Conservation (phyloP, 1,139 yeast species). For the Yamadazyma atmosphaerica region DNA sequence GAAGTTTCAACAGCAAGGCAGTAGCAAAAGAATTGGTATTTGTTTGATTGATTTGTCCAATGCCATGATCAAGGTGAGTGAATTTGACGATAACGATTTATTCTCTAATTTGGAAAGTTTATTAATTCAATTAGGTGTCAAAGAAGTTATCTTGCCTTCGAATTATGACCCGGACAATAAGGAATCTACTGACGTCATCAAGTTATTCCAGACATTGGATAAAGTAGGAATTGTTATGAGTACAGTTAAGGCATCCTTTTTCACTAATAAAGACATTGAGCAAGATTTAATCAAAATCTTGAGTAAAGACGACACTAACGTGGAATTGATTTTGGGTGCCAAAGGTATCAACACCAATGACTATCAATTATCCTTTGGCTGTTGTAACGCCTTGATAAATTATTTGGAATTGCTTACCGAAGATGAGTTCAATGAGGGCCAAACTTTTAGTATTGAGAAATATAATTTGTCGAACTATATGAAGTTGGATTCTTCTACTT, state of each 20-base stretch:
- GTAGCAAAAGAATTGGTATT: conserved; percentile 62
- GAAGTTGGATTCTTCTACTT: conserved; percentile 89
- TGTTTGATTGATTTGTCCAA: conserved; percentile 77
- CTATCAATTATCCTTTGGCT: conserved; percentile 33
- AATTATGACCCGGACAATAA: conserved; percentile 34
- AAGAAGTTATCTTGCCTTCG: conserved; percentile 71
- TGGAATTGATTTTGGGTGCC: conserved; percentile 58
- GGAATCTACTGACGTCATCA: conserved; percentile 36
- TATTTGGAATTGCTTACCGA: conserved; percentile 66
- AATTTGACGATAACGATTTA: conserved; percentile 84
- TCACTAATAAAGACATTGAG: conserved; percentile 63
- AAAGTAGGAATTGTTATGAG: conserved; percentile 74
- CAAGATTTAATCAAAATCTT: conserved; percentile 70
- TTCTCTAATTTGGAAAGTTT: conserved; percentile 84
- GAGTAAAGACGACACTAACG: conserved; percentile 35
- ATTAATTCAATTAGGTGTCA: conserved; percentile 83
- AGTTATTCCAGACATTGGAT: conserved; percentile 62
- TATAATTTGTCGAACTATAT: conserved; percentile 76
- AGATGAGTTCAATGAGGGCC: conserved; percentile 19
- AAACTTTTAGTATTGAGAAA: conserved; percentile 53
- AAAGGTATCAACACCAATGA: conserved; percentile 49
- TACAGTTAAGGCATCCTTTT: conserved; percentile 55
- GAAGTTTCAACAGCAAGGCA: conserved; percentile 50
- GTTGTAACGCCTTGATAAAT: conserved; percentile 62
- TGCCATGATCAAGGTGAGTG: conserved; percentile 66